Conservation (phyloP, 306 rosid genomes). For the Rosa multiflora region DNA sequence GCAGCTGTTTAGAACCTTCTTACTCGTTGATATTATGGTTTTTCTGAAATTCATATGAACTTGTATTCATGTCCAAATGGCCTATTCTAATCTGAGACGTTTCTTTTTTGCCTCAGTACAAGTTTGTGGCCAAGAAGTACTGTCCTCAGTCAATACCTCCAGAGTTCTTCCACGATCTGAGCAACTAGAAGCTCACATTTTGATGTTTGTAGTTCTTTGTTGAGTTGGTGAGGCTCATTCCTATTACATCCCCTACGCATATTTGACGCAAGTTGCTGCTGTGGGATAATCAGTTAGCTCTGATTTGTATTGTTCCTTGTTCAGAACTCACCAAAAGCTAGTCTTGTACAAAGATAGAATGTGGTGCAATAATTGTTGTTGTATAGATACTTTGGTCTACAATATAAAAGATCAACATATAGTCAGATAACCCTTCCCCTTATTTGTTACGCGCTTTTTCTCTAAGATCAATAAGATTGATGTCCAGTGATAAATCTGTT, state of each 20-base stretch:
- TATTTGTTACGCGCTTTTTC: not conserved
- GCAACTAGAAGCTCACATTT: conserved; percentile 23
- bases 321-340: not conserved
- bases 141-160: conserved; percentile 50
- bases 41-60: not conserved
- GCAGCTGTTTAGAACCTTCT: not conserved
- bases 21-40: not conserved
- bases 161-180: conserved; percentile 41
- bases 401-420: not conserved
- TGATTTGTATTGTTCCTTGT: not conserved
- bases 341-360: not conserved
- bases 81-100: conserved; percentile 2
- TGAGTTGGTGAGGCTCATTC: conserved; percentile 12
- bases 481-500: not conserved
- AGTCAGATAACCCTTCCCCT: not conserved
- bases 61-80: not conserved
- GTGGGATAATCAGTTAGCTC: conserved; percentile 5
- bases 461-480: not conserved
- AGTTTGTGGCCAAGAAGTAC: conserved; percentile 62
- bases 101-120: conserved; percentile 43
- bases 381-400: not conserved
- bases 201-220: conserved; percentile 3
- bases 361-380: not conserved
- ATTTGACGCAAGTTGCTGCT: not conserved
- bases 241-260: not conserved